These are phyloP conservation scores for Colletotrichum sp. DNA, from an alignment of 2,329 filamentous ascomycete species.

Conservation along the genomic window DNA sequence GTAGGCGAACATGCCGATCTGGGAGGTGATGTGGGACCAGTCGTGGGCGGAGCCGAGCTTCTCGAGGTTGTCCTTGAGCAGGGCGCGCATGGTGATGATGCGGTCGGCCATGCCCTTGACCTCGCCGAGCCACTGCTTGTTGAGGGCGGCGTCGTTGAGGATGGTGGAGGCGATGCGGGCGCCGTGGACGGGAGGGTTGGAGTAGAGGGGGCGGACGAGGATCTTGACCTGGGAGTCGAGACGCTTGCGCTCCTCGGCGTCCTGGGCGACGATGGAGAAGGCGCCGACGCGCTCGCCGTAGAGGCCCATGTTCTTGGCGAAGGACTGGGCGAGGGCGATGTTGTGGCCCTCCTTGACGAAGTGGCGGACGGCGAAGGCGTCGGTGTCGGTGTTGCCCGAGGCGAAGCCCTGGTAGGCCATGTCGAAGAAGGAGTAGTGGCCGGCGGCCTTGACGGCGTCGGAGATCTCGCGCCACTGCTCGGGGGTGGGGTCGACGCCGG, in stretches of 20 bases:
- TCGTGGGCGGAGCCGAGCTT: slow-evolving; percentile 94
- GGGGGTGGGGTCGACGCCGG: slow-evolving; percentile 89
- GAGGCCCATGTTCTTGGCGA: slow-evolving; percentile 99
- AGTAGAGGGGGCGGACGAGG: slow-evolving; percentile 94
- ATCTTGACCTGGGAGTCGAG: slow-evolving; percentile 99
- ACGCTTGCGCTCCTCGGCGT: slow-evolving; percentile 90
- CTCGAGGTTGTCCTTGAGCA: slow-evolving; percentile 94
- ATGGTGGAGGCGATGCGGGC: slow-evolving; percentile 93
- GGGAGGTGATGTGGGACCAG: slow-evolving; percentile 98
- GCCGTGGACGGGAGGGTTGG: slow-evolving; percentile 96
- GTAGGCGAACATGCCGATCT: slow-evolving; percentile 99
- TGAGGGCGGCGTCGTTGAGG: slow-evolving; percentile 82
- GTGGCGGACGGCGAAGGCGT: slow-evolving; percentile 91
- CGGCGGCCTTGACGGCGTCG: slow-evolving; percentile 81
- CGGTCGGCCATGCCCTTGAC: slow-evolving; percentile 99
- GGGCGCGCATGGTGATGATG: slow-evolving; percentile 96
- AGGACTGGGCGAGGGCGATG: slow-evolving; percentile 87
- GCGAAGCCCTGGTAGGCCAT: slow-evolving; percentile 99
- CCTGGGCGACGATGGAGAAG: slow-evolving; percentile 89
- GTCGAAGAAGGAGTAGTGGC: slow-evolving; percentile 96
- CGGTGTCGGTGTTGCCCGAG: slow-evolving; percentile 87
- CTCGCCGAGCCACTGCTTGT: slow-evolving; percentile 94
- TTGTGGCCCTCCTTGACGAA: slow-evolving; percentile 93
- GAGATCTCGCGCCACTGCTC: slow-evolving; percentile 95
- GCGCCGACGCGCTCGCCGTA: slow-evolving; percentile 98